Evolutionary conservation across 2,329 filamentous ascomycete genomes (phyloP).

Genomic region (Fusarium clavum): DNA sequence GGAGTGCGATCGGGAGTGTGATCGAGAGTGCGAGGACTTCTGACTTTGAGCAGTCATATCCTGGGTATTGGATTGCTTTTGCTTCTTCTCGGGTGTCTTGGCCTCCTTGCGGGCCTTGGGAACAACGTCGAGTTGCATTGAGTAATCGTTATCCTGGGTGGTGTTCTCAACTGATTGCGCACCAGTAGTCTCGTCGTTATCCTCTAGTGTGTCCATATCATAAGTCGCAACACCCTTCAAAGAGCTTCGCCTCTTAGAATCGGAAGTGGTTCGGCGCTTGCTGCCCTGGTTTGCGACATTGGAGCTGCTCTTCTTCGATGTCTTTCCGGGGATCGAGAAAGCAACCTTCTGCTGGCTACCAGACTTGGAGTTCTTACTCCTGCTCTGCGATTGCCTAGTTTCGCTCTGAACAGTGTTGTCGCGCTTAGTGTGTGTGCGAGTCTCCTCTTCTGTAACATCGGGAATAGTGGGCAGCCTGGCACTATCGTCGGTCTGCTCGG

Average conservation of each 20-base stretch:
- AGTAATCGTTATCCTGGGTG: slow-evolving; percentile 52
- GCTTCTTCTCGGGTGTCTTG: slow-evolving; percentile 35
- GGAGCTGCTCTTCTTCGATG: slow-evolving; percentile 46
- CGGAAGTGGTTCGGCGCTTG: slow-evolving; percentile 53
- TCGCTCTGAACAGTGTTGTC: slow-evolving; percentile 48
- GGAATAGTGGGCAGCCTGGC: slow-evolving; percentile 45
- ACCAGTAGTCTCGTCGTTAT: slow-evolving; percentile 53
- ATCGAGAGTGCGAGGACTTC: slow-evolving; percentile 43
- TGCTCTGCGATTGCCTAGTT: slow-evolving; percentile 46
- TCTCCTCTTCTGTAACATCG: slow-evolving; percentile 48
- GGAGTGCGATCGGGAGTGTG: slow-evolving; percentile 44
- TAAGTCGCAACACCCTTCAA: slow-evolving; percentile 39
- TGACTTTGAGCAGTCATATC: slow-evolving; percentile 43
- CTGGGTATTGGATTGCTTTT: slow-evolving; percentile 36
- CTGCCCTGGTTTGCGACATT: slow-evolving; percentile 57
- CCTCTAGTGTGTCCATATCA: slow-evolving; percentile 46
- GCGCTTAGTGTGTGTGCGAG: slow-evolving; percentile 46
- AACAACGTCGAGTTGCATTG: slow-evolving; percentile 49
- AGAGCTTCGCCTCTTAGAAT: slow-evolving; percentile 38
- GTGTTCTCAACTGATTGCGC: slow-evolving; percentile 50
- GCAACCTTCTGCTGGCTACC: slow-evolving; percentile 53
- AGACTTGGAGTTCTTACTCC: slow-evolving; percentile 45
- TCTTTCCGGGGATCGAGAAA: slow-evolving; percentile 56
- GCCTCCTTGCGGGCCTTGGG: slow-evolving; percentile 41
- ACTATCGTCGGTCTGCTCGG: slow-evolving; percentile 51